A percentile compares a stretch with the other conserved stretches of the same genome.
These are phyloP conservation scores for Metschnikowia noctiluminum DNA, from an alignment of 805 yeast species.

Conservation along the genomic window DNA sequence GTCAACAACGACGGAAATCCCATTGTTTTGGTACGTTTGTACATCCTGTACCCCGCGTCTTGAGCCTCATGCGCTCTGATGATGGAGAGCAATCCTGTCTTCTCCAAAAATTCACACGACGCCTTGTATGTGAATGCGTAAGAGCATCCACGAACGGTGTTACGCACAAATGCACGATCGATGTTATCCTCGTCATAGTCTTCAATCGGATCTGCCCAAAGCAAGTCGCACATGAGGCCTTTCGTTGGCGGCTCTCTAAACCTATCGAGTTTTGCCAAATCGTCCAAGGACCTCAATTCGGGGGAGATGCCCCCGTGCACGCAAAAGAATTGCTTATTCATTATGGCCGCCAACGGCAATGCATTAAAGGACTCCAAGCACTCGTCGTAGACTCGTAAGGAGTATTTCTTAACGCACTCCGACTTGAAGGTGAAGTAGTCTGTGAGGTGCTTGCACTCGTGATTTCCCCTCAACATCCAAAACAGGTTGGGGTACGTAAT, in stretches of 20 bases:
- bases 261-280: slow-evolving; percentile 66
- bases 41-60: slow-evolving; percentile 95
- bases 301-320: slow-evolving; percentile 97
- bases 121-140: slow-evolving; percentile 85
- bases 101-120: slow-evolving; percentile 70
- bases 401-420: slow-evolving; percentile 87
- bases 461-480: slow-evolving; percentile 88
- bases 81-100: slow-evolving; percentile 75
- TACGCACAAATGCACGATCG: slow-evolving; percentile 55
- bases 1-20: slow-evolving; percentile 91
- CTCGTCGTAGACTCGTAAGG: slow-evolving; percentile 59
- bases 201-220: slow-evolving; percentile 97
- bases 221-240: slow-evolving; percentile 89
- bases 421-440: slow-evolving; percentile 89
- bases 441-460: slow-evolving; percentile 90
- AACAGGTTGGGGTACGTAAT: slow-evolving; percentile 69
- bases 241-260: slow-evolving; percentile 90
- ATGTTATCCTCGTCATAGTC: slow-evolving; percentile 61
- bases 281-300: slow-evolving; percentile 66
- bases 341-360: slow-evolving; percentile 85
- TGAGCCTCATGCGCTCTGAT: slow-evolving; percentile 98
- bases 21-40: slow-evolving; percentile 74
- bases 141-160: slow-evolving; percentile 86
- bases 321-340: slow-evolving; percentile 92
- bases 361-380: slow-evolving; percentile 79